Conservation (phyloP, 2,329 filamentous ascomycete species). For the Beauveria sp. region DNA sequence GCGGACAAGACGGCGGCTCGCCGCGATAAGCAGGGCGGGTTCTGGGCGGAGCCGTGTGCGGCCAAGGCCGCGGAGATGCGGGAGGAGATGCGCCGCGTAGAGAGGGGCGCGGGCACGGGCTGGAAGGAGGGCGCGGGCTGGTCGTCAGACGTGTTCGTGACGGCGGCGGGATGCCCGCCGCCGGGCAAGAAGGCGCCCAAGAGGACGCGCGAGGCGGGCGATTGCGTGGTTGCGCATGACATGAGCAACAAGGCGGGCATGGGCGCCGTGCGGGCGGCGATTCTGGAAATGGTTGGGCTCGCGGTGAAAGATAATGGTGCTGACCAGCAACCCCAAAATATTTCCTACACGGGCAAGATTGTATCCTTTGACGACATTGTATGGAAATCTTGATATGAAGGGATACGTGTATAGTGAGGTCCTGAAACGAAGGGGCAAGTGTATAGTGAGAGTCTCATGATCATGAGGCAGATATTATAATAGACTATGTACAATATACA, state of each 20-base stretch:
- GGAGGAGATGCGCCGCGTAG: conserved; percentile 19
- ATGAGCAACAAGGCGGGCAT: conserved; percentile 30
- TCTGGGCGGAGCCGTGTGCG: conserved; percentile 22
- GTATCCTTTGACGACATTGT: conserved; percentile 33
- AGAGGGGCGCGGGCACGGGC: conserved; percentile 17
- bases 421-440: not conserved
- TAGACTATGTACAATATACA: conserved; percentile 11
- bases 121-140: conserved; percentile 24
- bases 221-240: no score
- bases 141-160: conserved; percentile 26
- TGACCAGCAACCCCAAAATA: conserved; percentile 26
- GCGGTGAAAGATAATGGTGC: conserved; percentile 17
- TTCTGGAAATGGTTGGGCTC: conserved; percentile 35
- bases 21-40: conserved; percentile 27
- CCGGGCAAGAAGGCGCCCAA: no score
- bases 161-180: conserved; percentile 27
- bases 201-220: no score
- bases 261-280: conserved; percentile 30
- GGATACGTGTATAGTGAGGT: not conserved
- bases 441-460: not conserved
- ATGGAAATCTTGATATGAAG: conserved; percentile 20
- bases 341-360: conserved; percentile 27
- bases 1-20: not conserved
- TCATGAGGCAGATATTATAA: not conserved
- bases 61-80: conserved; percentile 21